Evolutionary conservation across 164 flowering plant genomes (phyloP).

Genomic region (Vitis cinerea): DNA sequence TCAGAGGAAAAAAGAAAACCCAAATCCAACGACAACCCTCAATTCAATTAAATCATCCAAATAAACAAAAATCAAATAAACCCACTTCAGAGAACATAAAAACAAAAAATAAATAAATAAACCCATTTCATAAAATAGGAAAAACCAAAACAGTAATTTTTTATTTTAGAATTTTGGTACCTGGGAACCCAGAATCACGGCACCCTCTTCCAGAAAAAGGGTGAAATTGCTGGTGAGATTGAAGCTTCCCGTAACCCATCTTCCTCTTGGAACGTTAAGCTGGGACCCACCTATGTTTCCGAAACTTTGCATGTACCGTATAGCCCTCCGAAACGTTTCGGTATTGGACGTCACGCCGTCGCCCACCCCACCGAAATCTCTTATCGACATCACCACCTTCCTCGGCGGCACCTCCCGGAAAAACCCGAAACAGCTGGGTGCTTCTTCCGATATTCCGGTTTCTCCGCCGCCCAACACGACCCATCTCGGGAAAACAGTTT

Average conservation of each 20-base stretch:
- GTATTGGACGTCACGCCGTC: slow-evolving; percentile 87
- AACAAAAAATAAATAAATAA: background rate
- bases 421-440: slow-evolving; percentile 43
- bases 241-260: slow-evolving; percentile 88
- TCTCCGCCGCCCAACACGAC: slow-evolving; percentile 3
- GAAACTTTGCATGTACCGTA: slow-evolving; percentile 42
- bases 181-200: slow-evolving; percentile 88
- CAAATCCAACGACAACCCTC: background rate
- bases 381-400: slow-evolving; percentile 49
- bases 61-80: too few relatives aligned
- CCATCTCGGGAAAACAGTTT: slow-evolving; percentile 23
- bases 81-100: background rate
- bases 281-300: slow-evolving; percentile 60
- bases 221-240: slow-evolving; percentile 97
- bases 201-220: slow-evolving; percentile 82
- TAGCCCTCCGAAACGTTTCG: slow-evolving; percentile 68
- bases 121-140: background rate
- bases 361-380: slow-evolving; percentile 89
- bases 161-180: slow-evolving; percentile 22
- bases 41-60: background rate
- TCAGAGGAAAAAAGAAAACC: background rate
- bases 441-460: background rate
- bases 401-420: slow-evolving; percentile 31
- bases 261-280: slow-evolving; percentile 73
- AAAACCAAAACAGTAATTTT: background rate